Conservation (phyloP, 345 rosid genomes). For the Citrus inodora region DNA sequence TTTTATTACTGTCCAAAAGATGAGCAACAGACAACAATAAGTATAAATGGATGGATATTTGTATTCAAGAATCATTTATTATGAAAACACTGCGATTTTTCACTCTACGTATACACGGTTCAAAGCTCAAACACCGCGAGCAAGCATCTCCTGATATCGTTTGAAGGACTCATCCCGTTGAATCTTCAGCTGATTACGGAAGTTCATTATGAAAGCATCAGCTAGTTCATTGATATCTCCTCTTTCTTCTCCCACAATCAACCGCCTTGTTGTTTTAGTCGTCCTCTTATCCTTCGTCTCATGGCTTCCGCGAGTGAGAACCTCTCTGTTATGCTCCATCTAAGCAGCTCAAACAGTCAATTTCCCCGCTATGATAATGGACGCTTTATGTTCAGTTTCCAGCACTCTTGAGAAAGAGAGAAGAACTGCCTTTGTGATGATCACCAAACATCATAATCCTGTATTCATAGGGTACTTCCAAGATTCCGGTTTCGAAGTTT, state of each 20-base stretch:
- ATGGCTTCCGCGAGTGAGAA: not conserved
- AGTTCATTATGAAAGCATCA: conserved; percentile 26
- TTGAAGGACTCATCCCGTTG: conserved; percentile 12
- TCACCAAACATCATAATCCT: not conserved
- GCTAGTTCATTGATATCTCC: conserved; percentile 22
- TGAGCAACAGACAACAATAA: too few species aligned
- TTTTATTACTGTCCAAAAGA: too few species aligned
- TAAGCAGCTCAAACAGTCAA: not conserved
- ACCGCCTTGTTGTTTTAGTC: not conserved
- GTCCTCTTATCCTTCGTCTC: not conserved
- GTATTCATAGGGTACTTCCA: not conserved
- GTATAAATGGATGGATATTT: too few species aligned
- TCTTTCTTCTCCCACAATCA: not conserved
- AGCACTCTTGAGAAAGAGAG: not conserved
- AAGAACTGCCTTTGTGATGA: not conserved
- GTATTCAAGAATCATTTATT: too few species aligned
- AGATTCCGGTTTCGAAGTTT: too few species aligned
- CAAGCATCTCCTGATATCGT: not conserved
- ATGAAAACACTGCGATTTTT: too few species aligned
- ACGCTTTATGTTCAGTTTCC: not conserved
- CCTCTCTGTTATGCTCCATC: conserved; percentile 1
- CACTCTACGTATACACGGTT: too few species aligned
- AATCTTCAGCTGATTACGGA: not conserved
- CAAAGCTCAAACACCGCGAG: not conserved
- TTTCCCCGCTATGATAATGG: not conserved